These are phyloP conservation scores for Fusarium tanahbumbuense DNA, from an alignment of 2,329 filamentous ascomycete species.

Conservation along the genomic window DNA sequence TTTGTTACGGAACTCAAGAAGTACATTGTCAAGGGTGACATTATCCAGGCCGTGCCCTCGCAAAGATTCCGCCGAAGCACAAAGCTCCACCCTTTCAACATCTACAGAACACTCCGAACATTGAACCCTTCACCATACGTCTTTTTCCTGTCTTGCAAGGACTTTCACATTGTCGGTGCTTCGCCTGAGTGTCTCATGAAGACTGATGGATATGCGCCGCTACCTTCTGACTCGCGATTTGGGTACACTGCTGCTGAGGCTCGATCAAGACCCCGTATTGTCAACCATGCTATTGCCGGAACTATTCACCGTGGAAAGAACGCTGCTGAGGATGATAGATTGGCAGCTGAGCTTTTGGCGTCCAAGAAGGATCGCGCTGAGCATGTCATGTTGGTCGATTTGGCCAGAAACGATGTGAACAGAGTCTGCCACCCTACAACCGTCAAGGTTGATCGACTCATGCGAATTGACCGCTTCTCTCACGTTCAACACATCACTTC, in stretches of 20 bases:
- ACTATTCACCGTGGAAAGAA: conserved; percentile 85
- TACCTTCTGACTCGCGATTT: conserved; percentile 43
- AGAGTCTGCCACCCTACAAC: conserved; percentile 91
- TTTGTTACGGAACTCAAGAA: conserved; percentile 89
- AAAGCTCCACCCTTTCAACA: conserved; percentile 94
- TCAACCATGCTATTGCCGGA: conserved; percentile 96
- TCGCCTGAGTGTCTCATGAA: conserved; percentile 96
- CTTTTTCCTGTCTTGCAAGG: conserved; percentile 91
- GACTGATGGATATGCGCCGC: conserved; percentile 52
- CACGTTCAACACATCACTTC: conserved; percentile 98
- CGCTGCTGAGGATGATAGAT: conserved; percentile 82
- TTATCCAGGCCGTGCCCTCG: conserved; percentile 96
- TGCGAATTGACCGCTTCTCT: conserved; percentile 94
- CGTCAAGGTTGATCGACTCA: conserved; percentile 90
- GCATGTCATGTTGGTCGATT: conserved; percentile 97
- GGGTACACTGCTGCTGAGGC: conserved; percentile 43
- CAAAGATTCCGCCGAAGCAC: conserved; percentile 93
- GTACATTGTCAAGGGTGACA: conserved; percentile 91
- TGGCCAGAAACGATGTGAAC: conserved; percentile 96
- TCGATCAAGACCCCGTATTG: conserved; percentile 82
- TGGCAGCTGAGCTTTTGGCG: conserved; percentile 71
- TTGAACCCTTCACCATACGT: conserved; percentile 98
- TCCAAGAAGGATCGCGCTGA: conserved; percentile 88
- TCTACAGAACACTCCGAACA: conserved; percentile 95
- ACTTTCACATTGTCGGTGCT: conserved; percentile 95